Conservation (phyloP, 176 grass and related monocot genomes). For the Aegilops speltoides region DNA sequence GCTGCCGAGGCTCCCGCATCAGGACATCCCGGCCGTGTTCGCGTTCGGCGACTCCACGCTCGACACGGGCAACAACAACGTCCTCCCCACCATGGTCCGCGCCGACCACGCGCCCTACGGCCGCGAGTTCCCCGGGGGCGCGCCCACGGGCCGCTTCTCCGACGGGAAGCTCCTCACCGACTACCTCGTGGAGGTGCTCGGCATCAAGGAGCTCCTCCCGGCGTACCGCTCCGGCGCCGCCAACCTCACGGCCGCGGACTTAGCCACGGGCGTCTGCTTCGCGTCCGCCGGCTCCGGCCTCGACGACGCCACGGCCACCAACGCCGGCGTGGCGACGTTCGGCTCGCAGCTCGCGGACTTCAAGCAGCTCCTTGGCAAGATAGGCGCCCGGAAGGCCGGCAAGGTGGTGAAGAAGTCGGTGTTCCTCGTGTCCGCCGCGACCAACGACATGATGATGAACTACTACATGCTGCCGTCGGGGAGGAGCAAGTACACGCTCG, state of each 20-base stretch:
- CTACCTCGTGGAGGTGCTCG: slow-evolving; percentile 55
- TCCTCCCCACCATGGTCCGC: slow-evolving; percentile 36
- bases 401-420: slow-evolving; percentile 32
- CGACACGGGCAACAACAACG: slow-evolving; percentile 94
- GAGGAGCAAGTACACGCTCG: slow-evolving; percentile 17
- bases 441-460: slow-evolving; percentile 58
- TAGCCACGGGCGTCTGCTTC: slow-evolving; percentile 62
- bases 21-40: slow-evolving; percentile 45
- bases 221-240: slow-evolving; percentile 19
- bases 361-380: slow-evolving; percentile 10
- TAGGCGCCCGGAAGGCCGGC: neutral
- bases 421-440: slow-evolving; percentile 35
- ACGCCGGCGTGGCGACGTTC: slow-evolving; percentile 18
- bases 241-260: slow-evolving; percentile 17
- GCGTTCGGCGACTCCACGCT: slow-evolving; percentile 79
- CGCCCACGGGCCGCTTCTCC: slow-evolving; percentile 59
- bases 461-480: slow-evolving; percentile 36
- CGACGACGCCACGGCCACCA: slow-evolving; percentile 53
- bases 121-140: slow-evolving; percentile 45
- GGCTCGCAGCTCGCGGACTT: slow-evolving; percentile 38
- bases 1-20: neutral
- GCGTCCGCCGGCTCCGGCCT: slow-evolving; percentile 70
- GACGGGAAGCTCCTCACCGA: slow-evolving; percentile 68
- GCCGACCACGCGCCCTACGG: slow-evolving; percentile 73
- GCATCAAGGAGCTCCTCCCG: slow-evolving; percentile 55